These are phyloP conservation scores for Trypanosoma brucei DNA, from an alignment of 208 protist species.

Conservation along the genomic window DNA sequence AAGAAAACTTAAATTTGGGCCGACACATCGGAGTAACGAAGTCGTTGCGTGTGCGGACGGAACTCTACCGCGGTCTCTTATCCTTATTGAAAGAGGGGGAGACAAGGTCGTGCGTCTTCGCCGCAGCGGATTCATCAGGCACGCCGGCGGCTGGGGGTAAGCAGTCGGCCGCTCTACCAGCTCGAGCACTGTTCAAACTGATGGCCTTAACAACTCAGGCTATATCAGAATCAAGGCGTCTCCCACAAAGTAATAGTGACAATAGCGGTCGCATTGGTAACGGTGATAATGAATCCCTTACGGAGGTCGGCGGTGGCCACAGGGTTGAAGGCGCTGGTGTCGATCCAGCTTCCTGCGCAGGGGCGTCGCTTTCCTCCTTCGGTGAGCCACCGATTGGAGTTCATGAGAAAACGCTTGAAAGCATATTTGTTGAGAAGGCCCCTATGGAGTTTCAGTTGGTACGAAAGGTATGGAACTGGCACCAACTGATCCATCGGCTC, in stretches of 20 bases:
- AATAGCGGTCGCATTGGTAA: not conserved
- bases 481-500: slow-evolving; percentile 79
- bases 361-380: not conserved
- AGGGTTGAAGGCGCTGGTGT: not conserved
- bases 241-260: not conserved
- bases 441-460: slow-evolving; percentile 56
- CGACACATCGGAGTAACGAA: slow-evolving; percentile 87
- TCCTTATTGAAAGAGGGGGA: slow-evolving; percentile 75
- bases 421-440: slow-evolving; percentile 40
- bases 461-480: slow-evolving; percentile 66
- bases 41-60: slow-evolving; percentile 71
- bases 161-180: slow-evolving; percentile 12
- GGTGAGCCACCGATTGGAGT: slow-evolving; percentile 17
- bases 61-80: slow-evolving; percentile 72
- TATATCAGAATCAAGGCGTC: slow-evolving; percentile 6
- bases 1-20: slow-evolving; percentile 81
- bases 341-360: not conserved
- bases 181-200: slow-evolving; percentile 19
- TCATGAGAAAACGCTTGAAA: slow-evolving; percentile 24
- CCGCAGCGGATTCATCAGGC: slow-evolving; percentile 21
- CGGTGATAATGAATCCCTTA: not conserved
- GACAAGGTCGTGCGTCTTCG: slow-evolving; percentile 67
- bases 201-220: slow-evolving; percentile 23
- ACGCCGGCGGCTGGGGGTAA: slow-evolving; percentile 3
- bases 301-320: too few species aligned